phyloP scores from a whole-genome alignment of 1,284 basidiomycete species.

The Volvariella surrecta region DNA sequence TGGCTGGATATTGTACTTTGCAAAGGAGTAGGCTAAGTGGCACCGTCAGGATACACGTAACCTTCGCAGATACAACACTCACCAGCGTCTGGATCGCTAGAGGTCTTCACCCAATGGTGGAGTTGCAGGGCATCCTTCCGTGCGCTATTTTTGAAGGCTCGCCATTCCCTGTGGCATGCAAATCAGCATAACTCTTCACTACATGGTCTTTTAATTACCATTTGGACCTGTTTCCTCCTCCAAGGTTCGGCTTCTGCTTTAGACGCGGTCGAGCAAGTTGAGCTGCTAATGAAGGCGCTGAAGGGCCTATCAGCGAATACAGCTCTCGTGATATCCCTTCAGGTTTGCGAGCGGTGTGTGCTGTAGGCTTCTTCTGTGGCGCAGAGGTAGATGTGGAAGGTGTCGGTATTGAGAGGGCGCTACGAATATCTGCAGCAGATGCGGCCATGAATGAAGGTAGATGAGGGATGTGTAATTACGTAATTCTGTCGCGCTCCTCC shows the following conservation, averaged over 20 bases:
- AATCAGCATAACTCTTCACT: slow-evolving; percentile 3
- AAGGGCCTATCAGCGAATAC: slow-evolving; percentile 89
- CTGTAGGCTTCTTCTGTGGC: slow-evolving; percentile 30
- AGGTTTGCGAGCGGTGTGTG: slow-evolving; percentile 48
- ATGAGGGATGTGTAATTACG: slow-evolving; percentile 13
- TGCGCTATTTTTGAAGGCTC: slow-evolving; percentile 59
- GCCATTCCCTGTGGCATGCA: slow-evolving; percentile 59
- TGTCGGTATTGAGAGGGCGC: slow-evolving; percentile 61
- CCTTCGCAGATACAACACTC: slow-evolving; percentile 10
- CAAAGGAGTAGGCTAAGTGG: slow-evolving; percentile 62
- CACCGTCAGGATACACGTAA: not conserved
- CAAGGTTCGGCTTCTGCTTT: slow-evolving; percentile 76
- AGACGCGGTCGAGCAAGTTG: slow-evolving; percentile 76
- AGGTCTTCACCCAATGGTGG: slow-evolving; percentile 63
- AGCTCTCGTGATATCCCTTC: slow-evolving; percentile 92
- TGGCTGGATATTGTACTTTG: slow-evolving; percentile 71
- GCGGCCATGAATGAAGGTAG: slow-evolving; percentile 37
- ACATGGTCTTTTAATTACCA: slow-evolving; percentile 35
- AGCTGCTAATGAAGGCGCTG: slow-evolving; percentile 75
- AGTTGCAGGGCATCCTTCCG: slow-evolving; percentile 53
- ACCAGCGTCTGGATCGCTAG: slow-evolving; percentile 48
- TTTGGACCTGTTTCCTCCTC: slow-evolving; percentile 52
- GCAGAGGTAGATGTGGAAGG: slow-evolving; percentile 29
- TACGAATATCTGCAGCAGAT: slow-evolving; percentile 75
- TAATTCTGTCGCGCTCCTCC: too few relatives aligned